Conservation (phyloP, 2,329 filamentous ascomycete genomes). For the Coniochaeta sp. region DNA sequence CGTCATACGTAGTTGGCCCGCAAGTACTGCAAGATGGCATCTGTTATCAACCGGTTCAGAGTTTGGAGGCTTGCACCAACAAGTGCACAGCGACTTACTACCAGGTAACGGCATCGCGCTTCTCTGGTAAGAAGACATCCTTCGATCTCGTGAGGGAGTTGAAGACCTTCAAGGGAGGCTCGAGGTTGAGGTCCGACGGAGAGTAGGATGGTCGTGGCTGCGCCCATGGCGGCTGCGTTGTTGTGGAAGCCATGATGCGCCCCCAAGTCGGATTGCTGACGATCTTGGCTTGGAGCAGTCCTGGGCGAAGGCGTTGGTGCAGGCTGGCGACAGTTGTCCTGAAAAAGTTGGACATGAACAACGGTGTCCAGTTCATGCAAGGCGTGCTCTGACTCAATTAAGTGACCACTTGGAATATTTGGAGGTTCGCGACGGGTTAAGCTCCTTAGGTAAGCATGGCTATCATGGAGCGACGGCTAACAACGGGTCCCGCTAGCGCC, state of each 20-base stretch:
- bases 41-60: not conserved
- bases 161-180: not conserved
- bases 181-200: not conserved
- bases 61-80: not conserved
- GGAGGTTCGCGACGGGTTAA: not conserved
- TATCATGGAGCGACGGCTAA: not conserved
- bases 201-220: not conserved
- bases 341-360: conserved; percentile 1
- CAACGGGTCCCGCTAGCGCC: not conserved
- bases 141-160: conserved; percentile 2
- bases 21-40: conserved; percentile 37
- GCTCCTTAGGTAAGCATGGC: not conserved
- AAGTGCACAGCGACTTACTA: not conserved
- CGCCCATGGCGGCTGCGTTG: not conserved
- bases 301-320: not conserved
- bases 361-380: not conserved
- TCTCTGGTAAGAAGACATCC: not conserved
- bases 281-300: not conserved
- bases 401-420: not conserved
- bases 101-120: not conserved
- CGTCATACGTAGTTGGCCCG: conserved; percentile 79
- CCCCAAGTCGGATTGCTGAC: not conserved
- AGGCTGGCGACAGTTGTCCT: not conserved
- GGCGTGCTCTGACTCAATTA: not conserved
- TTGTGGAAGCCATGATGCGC: conserved; percentile 1